Conservation (phyloP, 352 stramenopile species). For the Phytophthora pluvialis region DNA sequence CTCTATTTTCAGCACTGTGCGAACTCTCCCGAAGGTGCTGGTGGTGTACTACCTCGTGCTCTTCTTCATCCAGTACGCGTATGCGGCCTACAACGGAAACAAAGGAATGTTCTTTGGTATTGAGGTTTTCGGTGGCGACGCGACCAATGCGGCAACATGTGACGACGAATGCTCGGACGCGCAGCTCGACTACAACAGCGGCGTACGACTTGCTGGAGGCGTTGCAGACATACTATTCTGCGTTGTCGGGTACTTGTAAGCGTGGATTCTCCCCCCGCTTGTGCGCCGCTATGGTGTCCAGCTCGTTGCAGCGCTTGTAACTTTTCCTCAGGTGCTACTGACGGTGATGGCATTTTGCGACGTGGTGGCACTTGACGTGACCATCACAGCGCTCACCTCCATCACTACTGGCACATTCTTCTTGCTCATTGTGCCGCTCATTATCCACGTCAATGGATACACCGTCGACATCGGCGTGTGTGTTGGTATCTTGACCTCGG, state of each 20-base stretch:
- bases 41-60: conserved; percentile 41
- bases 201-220: conserved; percentile 48
- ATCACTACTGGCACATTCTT: conserved; percentile 56
- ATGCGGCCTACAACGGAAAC: conserved; percentile 58
- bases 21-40: conserved; percentile 28
- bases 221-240: conserved; percentile 50
- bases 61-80: conserved; percentile 55
- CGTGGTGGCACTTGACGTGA: conserved; percentile 37
- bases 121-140: conserved; percentile 49
- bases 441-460: conserved; percentile 53
- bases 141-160: conserved; percentile 35
- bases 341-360: conserved; percentile 54
- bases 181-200: conserved; percentile 47
- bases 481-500: conserved; percentile 61
- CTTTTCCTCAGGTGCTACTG: conserved; percentile 49
- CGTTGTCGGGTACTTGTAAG: conserved; percentile 46
- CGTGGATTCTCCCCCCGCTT: conserved; percentile 47
- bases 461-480: conserved; percentile 51
- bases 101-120: conserved; percentile 70
- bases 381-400: conserved; percentile 47
- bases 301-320: conserved; percentile 36
- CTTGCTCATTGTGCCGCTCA: conserved; percentile 53
- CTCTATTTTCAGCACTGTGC: conserved; percentile 33
- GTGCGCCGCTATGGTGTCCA: conserved; percentile 45
- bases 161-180: conserved; percentile 37